Evolutionary conservation across 2,329 filamentous ascomycete genomes (phyloP), one percentile per base, ranked within the genome.

Genomic region (Mycosphaerella sp.): DNA sequence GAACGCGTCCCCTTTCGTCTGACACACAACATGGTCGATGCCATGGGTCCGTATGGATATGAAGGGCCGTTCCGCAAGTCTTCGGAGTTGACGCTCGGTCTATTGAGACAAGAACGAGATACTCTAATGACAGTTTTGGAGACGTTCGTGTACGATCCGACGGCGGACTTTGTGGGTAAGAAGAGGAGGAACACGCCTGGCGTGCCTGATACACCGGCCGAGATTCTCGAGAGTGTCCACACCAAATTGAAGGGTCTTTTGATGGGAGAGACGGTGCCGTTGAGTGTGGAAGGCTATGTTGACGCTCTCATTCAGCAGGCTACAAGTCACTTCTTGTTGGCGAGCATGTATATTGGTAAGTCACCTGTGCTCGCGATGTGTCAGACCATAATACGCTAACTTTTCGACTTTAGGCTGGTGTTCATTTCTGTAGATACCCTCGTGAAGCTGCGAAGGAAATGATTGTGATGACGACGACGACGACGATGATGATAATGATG

Each of bases 1-100:
- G 93, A 99, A 70, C 78, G 86, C 27, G 93, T 98, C 1, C 94
- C 93, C 1, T 99, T 98, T 76, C 86, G 94, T 13, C 78, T 98
- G 37, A 98, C 93, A 3, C 91, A 96, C 76, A 98, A 98, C 71
- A 97, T 98, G 91, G 82, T 94, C 32, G 88, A 95, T 58, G 94
- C 93, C 9, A 97, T 98, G 83, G 93, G 93, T 4, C 84, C 94
- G 17, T 91, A 94, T 65, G 89, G 90, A 54, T 89, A 93, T 66
- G 93, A 97, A 68, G 75, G 93, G 0, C 90, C 93, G 0, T 99
- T 96, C 71, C 80, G 90, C 37, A 86, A 87, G 63, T 91, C 88
- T 43, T 91, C 87, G 54, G 94, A 98, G 71, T 78, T 97, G 55
- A 95, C 89, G 9, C 77, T 97, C 54, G 78, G 80, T 39, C 82